A percentile compares a stretch with the other conserved stretches of the same genome.
Evolutionary conservation across 192 early-diverging fungal genomes (phyloP).

Genomic region (Geranomyces michiganensis): DNA sequence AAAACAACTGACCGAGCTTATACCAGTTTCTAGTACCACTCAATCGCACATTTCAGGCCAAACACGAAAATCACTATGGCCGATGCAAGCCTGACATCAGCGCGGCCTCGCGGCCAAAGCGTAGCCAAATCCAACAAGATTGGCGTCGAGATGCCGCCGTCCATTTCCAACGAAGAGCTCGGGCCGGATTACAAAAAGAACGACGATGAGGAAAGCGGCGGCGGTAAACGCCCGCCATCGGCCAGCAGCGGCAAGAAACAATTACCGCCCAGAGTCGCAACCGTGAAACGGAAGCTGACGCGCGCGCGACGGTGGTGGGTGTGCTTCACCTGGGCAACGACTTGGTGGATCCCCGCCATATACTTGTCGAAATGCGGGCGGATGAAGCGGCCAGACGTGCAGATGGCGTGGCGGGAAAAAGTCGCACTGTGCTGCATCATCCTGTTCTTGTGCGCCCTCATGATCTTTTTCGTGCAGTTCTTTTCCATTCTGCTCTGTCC

Average conservation of each 20-base stretch:
- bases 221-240: neutral
- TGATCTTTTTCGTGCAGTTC: slow-evolving; percentile 76
- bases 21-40: too few relatives aligned
- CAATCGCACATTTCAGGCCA: too few relatives aligned
- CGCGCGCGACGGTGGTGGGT: slow-evolving; percentile 76
- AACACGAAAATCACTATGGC: neutral
- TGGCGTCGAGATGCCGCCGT: slow-evolving; percentile 22
- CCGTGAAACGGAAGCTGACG: slow-evolving; percentile 48
- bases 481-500: slow-evolving; percentile 60
- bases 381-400: slow-evolving; percentile 73
- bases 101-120: slow-evolving; percentile 3
- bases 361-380: slow-evolving; percentile 71
- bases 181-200: neutral
- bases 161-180: neutral
- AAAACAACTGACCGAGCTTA: too few relatives aligned
- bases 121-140: slow-evolving; percentile 16
- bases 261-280: neutral
- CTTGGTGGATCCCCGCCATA: slow-evolving; percentile 82
- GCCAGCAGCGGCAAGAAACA: slow-evolving; percentile 10
- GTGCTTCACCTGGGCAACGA: slow-evolving; percentile 74
- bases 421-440: slow-evolving; percentile 88
- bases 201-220: slow-evolving; percentile 23
- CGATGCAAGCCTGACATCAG: neutral
- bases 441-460: slow-evolving; percentile 71
- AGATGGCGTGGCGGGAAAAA: slow-evolving; percentile 97